Conservation (phyloP, 495 filamentous ascomycete genomes). For the Hypoxylon rickii region DNA sequence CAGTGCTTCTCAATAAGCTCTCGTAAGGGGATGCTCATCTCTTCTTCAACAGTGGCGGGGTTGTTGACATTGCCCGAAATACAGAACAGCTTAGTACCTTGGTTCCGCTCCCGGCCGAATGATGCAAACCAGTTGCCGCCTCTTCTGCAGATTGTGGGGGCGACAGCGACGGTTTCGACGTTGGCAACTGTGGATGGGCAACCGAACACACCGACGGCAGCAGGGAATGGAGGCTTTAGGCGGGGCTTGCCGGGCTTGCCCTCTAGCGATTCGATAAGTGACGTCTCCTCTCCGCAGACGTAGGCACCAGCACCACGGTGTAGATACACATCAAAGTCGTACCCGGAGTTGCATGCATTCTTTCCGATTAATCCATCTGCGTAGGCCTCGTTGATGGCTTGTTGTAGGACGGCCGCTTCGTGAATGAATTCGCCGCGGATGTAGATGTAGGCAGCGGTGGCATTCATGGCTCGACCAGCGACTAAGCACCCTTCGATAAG, state of each 20-base stretch:
- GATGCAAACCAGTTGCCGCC: constrained; percentile 89
- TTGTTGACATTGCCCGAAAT: constrained; percentile 99
- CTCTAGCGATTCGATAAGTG: constrained; percentile 95
- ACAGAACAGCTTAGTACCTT: constrained; percentile 96
- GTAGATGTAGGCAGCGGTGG: constrained; percentile 98
- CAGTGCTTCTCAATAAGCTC: constrained; percentile 98
- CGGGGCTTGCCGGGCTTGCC: constrained; percentile 98
- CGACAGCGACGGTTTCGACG: constrained; percentile 94
- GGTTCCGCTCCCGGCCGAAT: constrained; percentile 93
- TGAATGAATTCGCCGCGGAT: constrained; percentile 99
- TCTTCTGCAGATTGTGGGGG: constrained; percentile 92
- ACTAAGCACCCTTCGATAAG: constrained; percentile 96
- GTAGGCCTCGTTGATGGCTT: constrained; percentile 97
- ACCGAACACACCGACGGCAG: constrained; percentile 94
- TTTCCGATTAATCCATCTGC: constrained; percentile 90
- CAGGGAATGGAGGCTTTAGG: constrained; percentile 97
- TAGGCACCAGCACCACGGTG: constrained; percentile 98
- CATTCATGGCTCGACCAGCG: constrained; percentile 96
- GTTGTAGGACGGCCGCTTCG: constrained; percentile 91
- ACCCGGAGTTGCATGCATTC: constrained; percentile 95
- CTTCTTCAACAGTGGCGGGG: constrained; percentile 95
- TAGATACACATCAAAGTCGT: constrained; percentile 96
- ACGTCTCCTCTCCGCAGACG: constrained; percentile 97
- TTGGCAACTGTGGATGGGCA: constrained; percentile 98
- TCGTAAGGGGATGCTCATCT: constrained; percentile 93